Base-by-base conservation (phyloP, 345 rosid genomes). In the Lepidium aucheri region DNA sequence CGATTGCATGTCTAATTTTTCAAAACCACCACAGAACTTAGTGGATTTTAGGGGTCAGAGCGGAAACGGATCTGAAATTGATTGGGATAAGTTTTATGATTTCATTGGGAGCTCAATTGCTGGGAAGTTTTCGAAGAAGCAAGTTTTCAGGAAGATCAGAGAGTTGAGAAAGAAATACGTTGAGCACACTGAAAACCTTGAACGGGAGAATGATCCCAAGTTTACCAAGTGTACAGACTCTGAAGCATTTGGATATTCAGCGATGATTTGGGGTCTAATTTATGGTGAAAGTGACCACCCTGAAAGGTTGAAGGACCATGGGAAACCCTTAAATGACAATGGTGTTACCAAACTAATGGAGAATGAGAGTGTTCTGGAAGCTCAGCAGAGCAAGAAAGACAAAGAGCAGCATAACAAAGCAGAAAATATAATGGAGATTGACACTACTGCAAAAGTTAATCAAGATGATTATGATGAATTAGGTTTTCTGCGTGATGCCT, bases 171-270 rank as follows among this genome's bases (percentile, higher is more conserved):
- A 5, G 22, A 56, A 6, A 2, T 72, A 47, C 2, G 4, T 14
- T 63, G 20, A 8, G 20, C 20, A 63, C 3, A 16, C 6, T 50
- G 65, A 56, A 15, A 47, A n/a, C 14, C 46, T 63, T 45, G 30
- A 20, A 3, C 4, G 15, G 39, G 58, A 65, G 6, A 6, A 49
- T 2, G 76, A 63, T 72, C 76, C 65, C 0, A 9, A 47, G 1
- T 72, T 72, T 32, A 64, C 58, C 14, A 72, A 52, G 35, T 12
- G 30, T 64, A 49, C 34, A 18, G 76, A 64, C 17, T 64, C 70
- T 55, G 52, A 46, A 39, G 65, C 60, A 1, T 72, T 72, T 72
- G 60, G 60, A 0, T 64, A 47, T 40, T 56, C 76, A 4, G 40
- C 5, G 53, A 64, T 63, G 70, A 12, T 72, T 20, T 72, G 76